Conservation (phyloP, 306 rosid genomes). For the Trifolium dubium region DNA sequence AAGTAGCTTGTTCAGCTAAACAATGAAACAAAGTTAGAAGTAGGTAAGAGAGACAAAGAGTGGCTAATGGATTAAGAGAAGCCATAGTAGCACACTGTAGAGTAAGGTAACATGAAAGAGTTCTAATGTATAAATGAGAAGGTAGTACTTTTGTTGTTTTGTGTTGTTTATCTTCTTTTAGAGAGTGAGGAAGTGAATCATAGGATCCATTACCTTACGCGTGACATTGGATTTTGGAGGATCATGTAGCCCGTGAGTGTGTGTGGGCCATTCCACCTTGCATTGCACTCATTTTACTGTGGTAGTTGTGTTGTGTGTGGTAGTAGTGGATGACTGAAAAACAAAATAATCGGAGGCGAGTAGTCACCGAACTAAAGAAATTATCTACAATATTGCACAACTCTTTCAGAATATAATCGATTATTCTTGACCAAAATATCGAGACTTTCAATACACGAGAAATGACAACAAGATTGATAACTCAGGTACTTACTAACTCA, state of each 20-base stretch:
- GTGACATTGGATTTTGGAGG: not conserved
- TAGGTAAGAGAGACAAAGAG: constrained; percentile 32
- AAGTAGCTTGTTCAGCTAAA: constrained; percentile 14
- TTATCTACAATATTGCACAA: too few species aligned
- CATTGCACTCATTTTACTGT: not conserved
- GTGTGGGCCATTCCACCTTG: constrained; percentile 5
- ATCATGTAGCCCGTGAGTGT: not conserved
- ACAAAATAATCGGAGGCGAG: too few species aligned
- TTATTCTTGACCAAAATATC: too few species aligned
- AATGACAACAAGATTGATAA: too few species aligned
- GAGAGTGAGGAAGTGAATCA: not conserved
- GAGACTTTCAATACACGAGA: too few species aligned
- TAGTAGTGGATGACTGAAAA: not conserved
- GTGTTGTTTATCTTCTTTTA: not conserved
- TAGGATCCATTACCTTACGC: constrained; percentile 5
- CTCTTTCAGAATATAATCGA: too few species aligned
- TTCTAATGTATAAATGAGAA: not conserved
- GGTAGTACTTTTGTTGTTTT: not conserved
- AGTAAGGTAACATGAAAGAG: not conserved
- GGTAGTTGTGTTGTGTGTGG: not conserved
- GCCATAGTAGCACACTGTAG: constrained; percentile 14
- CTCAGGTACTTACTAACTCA: too few species aligned
- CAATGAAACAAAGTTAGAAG: constrained; percentile 38
- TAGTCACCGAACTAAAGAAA: too few species aligned
- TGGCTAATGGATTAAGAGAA: constrained; percentile 11